Conservation (phyloP, 331 rosid genomes). For the Saraca asoca region DNA sequence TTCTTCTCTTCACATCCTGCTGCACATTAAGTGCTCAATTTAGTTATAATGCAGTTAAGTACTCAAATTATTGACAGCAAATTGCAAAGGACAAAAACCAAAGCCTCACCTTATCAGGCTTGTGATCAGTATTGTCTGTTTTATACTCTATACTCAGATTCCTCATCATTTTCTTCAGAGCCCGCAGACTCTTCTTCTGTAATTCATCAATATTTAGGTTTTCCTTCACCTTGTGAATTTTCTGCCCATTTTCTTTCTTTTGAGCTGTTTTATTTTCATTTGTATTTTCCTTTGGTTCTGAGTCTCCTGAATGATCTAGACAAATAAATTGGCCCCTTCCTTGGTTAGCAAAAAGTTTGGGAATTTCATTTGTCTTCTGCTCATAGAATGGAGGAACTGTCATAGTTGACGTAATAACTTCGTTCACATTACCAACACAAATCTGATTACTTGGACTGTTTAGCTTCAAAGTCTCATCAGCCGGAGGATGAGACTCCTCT, state of each 20-base stretch:
- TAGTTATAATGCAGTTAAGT: neutral
- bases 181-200: neutral
- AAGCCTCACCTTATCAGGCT: too few relatives aligned
- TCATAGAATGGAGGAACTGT: neutral
- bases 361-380: slow-evolving; percentile 13
- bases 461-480: neutral
- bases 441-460: neutral
- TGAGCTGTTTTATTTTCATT: too few relatives aligned
- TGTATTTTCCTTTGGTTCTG: too few relatives aligned
- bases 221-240: too few relatives aligned
- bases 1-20: slow-evolving; percentile 54
- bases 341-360: slow-evolving; percentile 27
- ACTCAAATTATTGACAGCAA: too few relatives aligned
- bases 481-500: neutral
- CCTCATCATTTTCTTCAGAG: neutral
- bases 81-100: too few relatives aligned
- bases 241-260: too few relatives aligned
- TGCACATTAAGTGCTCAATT: neutral
- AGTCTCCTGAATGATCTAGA: slow-evolving; percentile 26
- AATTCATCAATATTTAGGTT: too few relatives aligned
- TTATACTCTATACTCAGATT: too few relatives aligned
- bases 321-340: slow-evolving; percentile 45
- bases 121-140: too few relatives aligned
- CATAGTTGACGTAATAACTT: neutral
- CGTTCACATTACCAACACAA: neutral